Evolutionary conservation across 768 basidiomycete genomes (phyloP), one percentile per base, ranked within the genome.

Genomic region (Termitomyces bulborhizus): DNA sequence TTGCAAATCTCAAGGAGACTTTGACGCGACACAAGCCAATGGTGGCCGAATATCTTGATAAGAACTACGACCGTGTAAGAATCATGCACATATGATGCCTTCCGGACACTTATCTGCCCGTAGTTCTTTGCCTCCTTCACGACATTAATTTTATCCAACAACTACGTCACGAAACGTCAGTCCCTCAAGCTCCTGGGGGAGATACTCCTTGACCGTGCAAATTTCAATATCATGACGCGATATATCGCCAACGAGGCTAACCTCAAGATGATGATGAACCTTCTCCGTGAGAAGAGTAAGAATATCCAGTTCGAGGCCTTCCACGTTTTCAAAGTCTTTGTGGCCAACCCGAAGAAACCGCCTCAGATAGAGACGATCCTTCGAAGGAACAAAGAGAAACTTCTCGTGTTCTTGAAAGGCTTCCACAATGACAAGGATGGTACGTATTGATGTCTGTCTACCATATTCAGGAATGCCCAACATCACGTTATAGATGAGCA

Each of bases 231-330:
- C 66, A 99, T 99, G 97, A 98, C 97, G 0, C 83, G 88, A 6
- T 99, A 98, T 68, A 99, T 99, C 63, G 83, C 92, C 8, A 87
- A 86, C 65, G 97, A 98, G 67, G 88, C 86, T 29, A 99, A 98
- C 69, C 79, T 99, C 60, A 98, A 98, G 86, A 92, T 96, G 88
- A 97, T 99, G 93, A 99, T 99, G 97, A 98, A 98, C 71, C 80
- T 98, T 54, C 76, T 99, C 54, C 82, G 95, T 58, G 93, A 98
- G 69, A 97, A 95, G 82, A 98, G 95, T 81, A 92, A 93, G 79
- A 99, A 99, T 71, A 98, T 99, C 45, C 97, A 99, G 70, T 99
- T 98, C 55, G 97, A 99, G 69, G 96, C 97, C 3, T 99, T 99
- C 73, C 97, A 99, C 65, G 97, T 99, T 39, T 99, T 99, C 83